Evolutionary conservation across 768 basidiomycete genomes (phyloP).

Genomic region (Termitomyces sp.): DNA sequence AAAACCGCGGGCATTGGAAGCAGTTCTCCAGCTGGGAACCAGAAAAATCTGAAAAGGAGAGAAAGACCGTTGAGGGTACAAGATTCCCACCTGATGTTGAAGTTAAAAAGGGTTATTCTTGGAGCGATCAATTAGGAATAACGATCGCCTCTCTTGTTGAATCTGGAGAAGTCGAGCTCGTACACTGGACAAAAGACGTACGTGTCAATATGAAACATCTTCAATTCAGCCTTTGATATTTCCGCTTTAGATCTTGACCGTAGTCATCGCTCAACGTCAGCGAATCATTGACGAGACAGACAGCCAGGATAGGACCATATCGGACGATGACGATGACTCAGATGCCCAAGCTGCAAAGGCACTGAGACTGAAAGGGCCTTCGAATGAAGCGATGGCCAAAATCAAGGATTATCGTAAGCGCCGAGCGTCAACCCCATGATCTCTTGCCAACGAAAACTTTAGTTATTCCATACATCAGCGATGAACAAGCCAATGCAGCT

Average conservation of each 20-base stretch:
- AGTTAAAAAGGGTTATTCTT: constrained; percentile 84
- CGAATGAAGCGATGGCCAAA: constrained; percentile 64
- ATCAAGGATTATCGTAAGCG: constrained; percentile 75
- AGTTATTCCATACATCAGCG: constrained; percentile 75
- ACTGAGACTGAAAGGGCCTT: constrained; percentile 40
- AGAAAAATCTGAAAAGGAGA: constrained; percentile 35
- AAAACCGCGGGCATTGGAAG: constrained; percentile 85
- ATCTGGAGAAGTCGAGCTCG: constrained; percentile 54
- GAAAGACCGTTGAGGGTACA: constrained; percentile 37
- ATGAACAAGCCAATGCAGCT: constrained; percentile 74
- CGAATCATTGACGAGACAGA: constrained; percentile 57
- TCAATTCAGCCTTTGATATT: background rate
- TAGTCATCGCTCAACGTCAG: constrained; percentile 56
- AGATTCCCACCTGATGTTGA: constrained; percentile 63
- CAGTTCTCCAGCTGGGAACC: constrained; percentile 78
- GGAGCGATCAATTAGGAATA: constrained; percentile 89
- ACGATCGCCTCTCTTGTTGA: constrained; percentile 73
- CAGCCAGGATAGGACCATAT: constrained; percentile 29
- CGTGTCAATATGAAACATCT: constrained; percentile 21
- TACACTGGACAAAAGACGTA: constrained; percentile 83
- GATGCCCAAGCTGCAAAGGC: constrained; percentile 13
- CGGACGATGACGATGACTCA: constrained; percentile 23
- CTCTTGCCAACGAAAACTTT: background rate
- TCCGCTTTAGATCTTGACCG: constrained; percentile 48
- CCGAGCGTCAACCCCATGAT: background rate